Conservation (phyloP, 2,329 filamentous ascomycete genomes). For the Colletotrichum spinosum region DNA sequence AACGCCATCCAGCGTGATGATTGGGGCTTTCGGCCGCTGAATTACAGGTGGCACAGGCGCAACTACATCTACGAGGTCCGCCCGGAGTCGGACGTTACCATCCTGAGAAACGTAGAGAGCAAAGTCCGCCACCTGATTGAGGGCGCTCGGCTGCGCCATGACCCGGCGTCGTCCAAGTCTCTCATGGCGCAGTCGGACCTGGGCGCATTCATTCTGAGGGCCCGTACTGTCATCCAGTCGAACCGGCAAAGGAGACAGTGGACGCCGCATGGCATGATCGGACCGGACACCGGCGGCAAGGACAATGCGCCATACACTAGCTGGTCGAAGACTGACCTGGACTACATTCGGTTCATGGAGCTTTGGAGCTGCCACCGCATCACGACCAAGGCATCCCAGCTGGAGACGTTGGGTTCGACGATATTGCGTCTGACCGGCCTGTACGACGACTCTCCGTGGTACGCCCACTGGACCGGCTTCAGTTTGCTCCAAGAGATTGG, state of each 20-base stretch:
- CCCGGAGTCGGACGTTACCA: slow-evolving; percentile 56
- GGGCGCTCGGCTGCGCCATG: slow-evolving; percentile 39
- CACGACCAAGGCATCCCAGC: slow-evolving; percentile 31
- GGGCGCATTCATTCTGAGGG: slow-evolving; percentile 60
- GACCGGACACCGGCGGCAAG: slow-evolving; percentile 45
- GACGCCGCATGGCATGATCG: slow-evolving; percentile 63
- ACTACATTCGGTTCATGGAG: slow-evolving; percentile 76
- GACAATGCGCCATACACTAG: slow-evolving; percentile 13
- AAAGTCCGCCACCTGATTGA: slow-evolving; percentile 68
- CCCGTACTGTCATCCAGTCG: slow-evolving; percentile 60
- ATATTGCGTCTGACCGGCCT: slow-evolving; percentile 71
- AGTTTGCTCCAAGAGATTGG: slow-evolving; percentile 82
- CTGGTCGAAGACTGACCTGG: slow-evolving; percentile 63
- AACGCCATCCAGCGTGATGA: slow-evolving; percentile 71
- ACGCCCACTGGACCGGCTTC: slow-evolving; percentile 63
- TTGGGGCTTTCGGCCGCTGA: slow-evolving; percentile 67
- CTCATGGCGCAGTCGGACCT: slow-evolving; percentile 47
- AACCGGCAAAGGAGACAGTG: slow-evolving; percentile 62
- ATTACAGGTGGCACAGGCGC: slow-evolving; percentile 46
- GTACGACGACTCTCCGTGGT: slow-evolving; percentile 64
- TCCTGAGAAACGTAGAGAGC: slow-evolving; percentile 61
- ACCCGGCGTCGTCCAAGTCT: slow-evolving; percentile 21
- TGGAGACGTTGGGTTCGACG: slow-evolving; percentile 56
- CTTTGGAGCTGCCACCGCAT: slow-evolving; percentile 63
- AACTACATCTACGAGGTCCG: slow-evolving; percentile 56